Conservation (phyloP, 2,329 filamentous ascomycete species). For the Ophiocordyceps robertsii region DNA sequence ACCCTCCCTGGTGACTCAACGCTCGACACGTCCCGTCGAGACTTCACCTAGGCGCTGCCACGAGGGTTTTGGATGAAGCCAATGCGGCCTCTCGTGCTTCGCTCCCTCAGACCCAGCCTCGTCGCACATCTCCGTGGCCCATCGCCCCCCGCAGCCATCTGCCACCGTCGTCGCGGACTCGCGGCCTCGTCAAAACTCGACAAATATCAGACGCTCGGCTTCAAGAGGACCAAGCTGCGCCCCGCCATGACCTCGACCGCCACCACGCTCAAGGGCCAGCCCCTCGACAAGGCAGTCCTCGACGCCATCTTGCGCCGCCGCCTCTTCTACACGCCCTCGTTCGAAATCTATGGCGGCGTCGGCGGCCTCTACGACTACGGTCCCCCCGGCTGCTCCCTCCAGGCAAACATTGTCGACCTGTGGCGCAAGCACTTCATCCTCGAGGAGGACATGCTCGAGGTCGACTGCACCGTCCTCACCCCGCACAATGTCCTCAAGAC, state of each 20-base stretch:
- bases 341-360: slow-evolving; percentile 88
- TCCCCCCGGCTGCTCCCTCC: slow-evolving; percentile 72
- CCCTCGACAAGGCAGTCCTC: slow-evolving; percentile 69
- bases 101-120: slow-evolving; percentile 2
- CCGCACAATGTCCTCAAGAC: slow-evolving; percentile 92
- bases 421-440: slow-evolving; percentile 92
- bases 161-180: slow-evolving; percentile 11
- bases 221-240: slow-evolving; percentile 1
- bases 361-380: slow-evolving; percentile 89
- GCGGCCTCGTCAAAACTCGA: slow-evolving; percentile 14
- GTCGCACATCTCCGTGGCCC: slow-evolving; percentile 7
- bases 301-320: slow-evolving; percentile 79
- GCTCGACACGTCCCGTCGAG: no score
- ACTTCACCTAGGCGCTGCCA: background rate
- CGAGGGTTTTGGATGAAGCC: slow-evolving; percentile 11
- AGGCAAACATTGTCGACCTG: slow-evolving; percentile 74
- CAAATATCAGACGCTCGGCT: slow-evolving; percentile 14
- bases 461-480: slow-evolving; percentile 88
- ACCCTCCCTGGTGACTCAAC: background rate
- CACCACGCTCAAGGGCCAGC: slow-evolving; percentile 78
- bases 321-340: slow-evolving; percentile 89
- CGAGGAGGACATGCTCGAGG: slow-evolving; percentile 89
- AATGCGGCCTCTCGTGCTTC: slow-evolving; percentile 7
- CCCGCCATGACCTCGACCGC: slow-evolving; percentile 33
- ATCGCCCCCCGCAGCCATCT: slow-evolving; percentile 3